These are phyloP conservation scores for Hypoxylon perforatum DNA, from an alignment of 495 filamentous ascomycete species.

Conservation along the genomic window DNA sequence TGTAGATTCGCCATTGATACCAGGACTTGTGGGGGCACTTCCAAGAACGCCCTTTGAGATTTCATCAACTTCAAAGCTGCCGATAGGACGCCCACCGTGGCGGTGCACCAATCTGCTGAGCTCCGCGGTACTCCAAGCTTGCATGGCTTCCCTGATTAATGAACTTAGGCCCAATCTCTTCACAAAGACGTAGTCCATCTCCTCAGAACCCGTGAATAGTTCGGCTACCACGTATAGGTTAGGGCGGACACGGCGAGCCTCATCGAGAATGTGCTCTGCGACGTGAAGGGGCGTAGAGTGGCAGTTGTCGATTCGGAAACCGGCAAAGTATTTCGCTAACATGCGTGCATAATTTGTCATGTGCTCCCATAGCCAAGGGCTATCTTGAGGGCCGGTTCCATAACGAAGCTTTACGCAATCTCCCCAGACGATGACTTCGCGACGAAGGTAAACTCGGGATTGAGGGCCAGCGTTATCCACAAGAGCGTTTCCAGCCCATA, in stretches of 20 bases:
- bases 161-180: constrained; percentile 89
- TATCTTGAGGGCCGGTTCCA: constrained; percentile 82
- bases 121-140: constrained; percentile 94
- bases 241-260: constrained; percentile 87
- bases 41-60: constrained; percentile 44
- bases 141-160: constrained; percentile 96
- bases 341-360: constrained; percentile 93
- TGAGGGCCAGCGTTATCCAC: constrained; percentile 91
- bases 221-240: constrained; percentile 94
- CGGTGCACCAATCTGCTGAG: constrained; percentile 92
- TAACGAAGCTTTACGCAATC: constrained; percentile 99
- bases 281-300: constrained; percentile 96
- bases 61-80: constrained; percentile 90
- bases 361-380: constrained; percentile 92
- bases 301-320: constrained; percentile 98
- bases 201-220: constrained; percentile 95
- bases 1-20: constrained; percentile 35
- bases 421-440: constrained; percentile 97
- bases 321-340: constrained; percentile 95
- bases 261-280: constrained; percentile 92
- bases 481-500: constrained; percentile 95
- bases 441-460: constrained; percentile 88
- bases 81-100: constrained; percentile 93
- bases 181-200: constrained; percentile 95
- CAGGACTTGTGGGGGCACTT: constrained; percentile 43